Conservation (phyloP, 108 stramenopile species). For the Thalassiosira profunda region DNA sequence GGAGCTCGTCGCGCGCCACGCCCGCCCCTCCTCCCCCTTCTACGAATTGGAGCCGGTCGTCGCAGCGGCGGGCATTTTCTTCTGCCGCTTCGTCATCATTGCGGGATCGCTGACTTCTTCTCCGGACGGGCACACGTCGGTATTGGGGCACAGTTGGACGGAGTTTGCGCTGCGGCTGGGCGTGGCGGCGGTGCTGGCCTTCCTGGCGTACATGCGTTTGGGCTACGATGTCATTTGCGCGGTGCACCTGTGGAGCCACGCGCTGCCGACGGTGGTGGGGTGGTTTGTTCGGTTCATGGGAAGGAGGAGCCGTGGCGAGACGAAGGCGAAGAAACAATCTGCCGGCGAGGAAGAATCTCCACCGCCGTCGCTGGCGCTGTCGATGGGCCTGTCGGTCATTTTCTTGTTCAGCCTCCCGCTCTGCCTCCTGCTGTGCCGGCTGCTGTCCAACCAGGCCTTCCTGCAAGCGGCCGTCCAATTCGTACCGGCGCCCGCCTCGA, state of each 20-base stretch:
- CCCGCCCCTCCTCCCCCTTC: not conserved
- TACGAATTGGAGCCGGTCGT: slow-evolving; percentile 57
- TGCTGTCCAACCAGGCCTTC: slow-evolving; percentile 24
- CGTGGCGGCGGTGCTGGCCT: slow-evolving; percentile 55
- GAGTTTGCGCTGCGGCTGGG: slow-evolving; percentile 41
- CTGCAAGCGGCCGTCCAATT: not conserved
- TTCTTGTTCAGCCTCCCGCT: slow-evolving; percentile 8
- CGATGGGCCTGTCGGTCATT: not conserved
- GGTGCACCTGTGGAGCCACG: slow-evolving; percentile 75
- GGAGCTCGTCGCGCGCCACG: not conserved
- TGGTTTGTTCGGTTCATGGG: slow-evolving; percentile 1
- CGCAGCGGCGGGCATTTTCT: slow-evolving; percentile 62
- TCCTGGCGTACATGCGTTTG: slow-evolving; percentile 59
- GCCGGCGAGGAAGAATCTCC: not conserved
- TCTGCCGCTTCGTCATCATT: slow-evolving; percentile 75
- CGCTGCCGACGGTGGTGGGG: slow-evolving; percentile 48
- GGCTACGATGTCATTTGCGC: slow-evolving; percentile 71
- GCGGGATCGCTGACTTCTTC: slow-evolving; percentile 41
- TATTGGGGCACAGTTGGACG: not conserved
- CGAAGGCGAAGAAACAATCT: not conserved
- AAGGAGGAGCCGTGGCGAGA: not conserved
- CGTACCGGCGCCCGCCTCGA: not conserved
- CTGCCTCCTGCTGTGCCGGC: slow-evolving; percentile 22
- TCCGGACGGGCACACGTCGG: not conserved
- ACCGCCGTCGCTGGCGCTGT: slow-evolving; percentile 18